Evolutionary conservation across 2,329 filamentous ascomycete species (phyloP).

Genomic region (Ilyonectria destructans): DNA sequence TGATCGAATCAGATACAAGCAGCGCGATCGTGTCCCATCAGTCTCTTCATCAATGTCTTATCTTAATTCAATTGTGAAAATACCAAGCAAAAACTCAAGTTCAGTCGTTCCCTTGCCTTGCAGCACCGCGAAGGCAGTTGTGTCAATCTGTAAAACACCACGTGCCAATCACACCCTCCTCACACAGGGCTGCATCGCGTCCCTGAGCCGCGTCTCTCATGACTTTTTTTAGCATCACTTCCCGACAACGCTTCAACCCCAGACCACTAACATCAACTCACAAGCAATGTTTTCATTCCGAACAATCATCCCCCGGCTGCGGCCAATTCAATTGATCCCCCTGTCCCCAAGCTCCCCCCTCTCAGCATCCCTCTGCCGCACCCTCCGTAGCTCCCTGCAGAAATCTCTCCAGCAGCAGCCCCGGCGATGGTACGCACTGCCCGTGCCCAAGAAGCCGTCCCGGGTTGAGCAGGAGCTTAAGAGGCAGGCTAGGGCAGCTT

Average conservation of each 20-base stretch:
- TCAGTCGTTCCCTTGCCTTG: not conserved
- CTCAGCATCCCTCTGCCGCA: slow-evolving; percentile 30
- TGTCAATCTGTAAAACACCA: not conserved
- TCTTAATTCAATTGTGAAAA: not conserved
- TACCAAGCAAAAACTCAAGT: not conserved
- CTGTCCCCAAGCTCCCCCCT: slow-evolving; percentile 2
- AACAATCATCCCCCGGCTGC: slow-evolving; percentile 39
- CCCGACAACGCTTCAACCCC: slow-evolving; percentile 15
- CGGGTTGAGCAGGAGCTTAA: slow-evolving; percentile 48
- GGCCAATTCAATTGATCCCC: slow-evolving; percentile 35
- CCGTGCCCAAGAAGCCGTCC: slow-evolving; percentile 31
- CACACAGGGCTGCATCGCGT: slow-evolving; percentile 10
- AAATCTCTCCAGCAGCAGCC: slow-evolving; percentile 46
- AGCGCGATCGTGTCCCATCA: not conserved
- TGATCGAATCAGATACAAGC: not conserved
- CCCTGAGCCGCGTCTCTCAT: slow-evolving; percentile 4
- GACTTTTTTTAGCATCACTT: slow-evolving; percentile 30
- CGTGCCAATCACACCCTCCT: slow-evolving; percentile 3
- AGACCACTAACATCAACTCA: slow-evolving; percentile 9
- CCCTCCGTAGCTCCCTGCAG: slow-evolving; percentile 41
- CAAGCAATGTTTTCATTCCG: slow-evolving; percentile 44
- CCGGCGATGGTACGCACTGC: slow-evolving; percentile 48
- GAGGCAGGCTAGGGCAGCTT: slow-evolving; percentile 47
- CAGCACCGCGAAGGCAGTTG: not conserved
- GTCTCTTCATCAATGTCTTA: not conserved